Evolutionary conservation across 495 filamentous ascomycete species (phyloP), one percentile per base, ranked within the genome.

Genomic region (Penicillium goetzii): DNA sequence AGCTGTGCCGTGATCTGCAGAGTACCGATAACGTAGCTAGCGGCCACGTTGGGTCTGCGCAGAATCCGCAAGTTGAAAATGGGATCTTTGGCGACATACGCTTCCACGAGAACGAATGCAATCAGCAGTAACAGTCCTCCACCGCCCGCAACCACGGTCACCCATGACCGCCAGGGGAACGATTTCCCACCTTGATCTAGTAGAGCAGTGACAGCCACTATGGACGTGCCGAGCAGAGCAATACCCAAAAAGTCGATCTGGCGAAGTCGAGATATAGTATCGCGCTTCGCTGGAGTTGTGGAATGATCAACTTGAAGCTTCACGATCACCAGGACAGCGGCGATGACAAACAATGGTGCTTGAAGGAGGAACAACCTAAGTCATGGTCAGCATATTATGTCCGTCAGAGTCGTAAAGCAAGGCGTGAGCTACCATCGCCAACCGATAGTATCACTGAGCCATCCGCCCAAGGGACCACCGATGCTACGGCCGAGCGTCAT

Each of bases 391-490:
- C 2, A 23, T n/a, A 0, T 26, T 17, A 7, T 15, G 3, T 30
- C 12, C 4, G 17, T 47, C 17, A 28, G 36, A 12, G 30, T 21
- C 8, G 2, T 10, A 38, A 15, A 49, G 57, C 14, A n/a, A 63
- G 12, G 6, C 3, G 12, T 30, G 23, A 30, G 55, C n/a, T 57
- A 86, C 87, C 87, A 90, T 69, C 88, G 76, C 88, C 88, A 90
- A 55, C 87, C 87, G 28, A 89, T 80, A 1, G 82, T 81, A 62
- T 91, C 87, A 11, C 86, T 85, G 12, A 91, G 71, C 64, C 78
- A 85, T 0, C 89, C 89, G 1, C 89, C 89, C 0, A 88, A 36
- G 1, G 88, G 87, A 0, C 88, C 88, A 5, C 89, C 88, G 14
- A 87, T 59, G 59, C 82, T 85, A n/a, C 89, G 81, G 10, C 88